phyloP scores from a whole-genome alignment of 2,329 filamentous ascomycete genomes.

The Onygena corvina region DNA sequence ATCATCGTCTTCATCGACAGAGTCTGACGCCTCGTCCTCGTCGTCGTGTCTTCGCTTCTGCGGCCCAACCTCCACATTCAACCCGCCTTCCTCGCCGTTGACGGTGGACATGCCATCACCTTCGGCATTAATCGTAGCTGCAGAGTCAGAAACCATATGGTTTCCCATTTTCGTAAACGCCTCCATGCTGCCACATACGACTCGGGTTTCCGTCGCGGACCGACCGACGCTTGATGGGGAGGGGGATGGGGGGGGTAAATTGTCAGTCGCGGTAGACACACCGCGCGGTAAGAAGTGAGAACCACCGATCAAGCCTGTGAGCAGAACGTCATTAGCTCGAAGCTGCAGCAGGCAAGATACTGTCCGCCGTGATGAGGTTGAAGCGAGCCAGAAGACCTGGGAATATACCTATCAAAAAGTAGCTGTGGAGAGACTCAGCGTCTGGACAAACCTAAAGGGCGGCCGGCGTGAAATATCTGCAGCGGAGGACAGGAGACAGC shows the following conservation, averaged over 20 bases:
- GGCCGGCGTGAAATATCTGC: conserved; percentile 4
- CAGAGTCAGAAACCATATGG: conserved; percentile 53
- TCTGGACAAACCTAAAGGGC: neutral
- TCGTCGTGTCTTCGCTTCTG: conserved; percentile 63
- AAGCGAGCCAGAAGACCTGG: too few species aligned
- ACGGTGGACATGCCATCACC: conserved; percentile 63
- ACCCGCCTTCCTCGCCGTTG: conserved; percentile 67
- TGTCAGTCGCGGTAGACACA: neutral
- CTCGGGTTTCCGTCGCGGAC: neutral
- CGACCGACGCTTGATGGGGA: too few species aligned
- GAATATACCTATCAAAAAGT: neutral
- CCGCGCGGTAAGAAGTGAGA: neutral
- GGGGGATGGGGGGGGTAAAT: neutral
- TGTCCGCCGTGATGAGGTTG: neutral
- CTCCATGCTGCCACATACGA: conserved; percentile 48
- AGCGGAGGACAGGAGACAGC: neutral
- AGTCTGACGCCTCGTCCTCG: conserved; percentile 79
- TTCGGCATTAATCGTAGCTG: conserved; percentile 68
- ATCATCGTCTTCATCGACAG: conserved; percentile 73
- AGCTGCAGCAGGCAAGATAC: neutral
- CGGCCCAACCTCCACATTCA: conserved; percentile 52
- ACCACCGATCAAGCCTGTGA: neutral
- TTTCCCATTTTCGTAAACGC: conserved; percentile 83
- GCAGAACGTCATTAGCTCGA: neutral
- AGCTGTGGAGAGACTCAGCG: neutral